Evolutionary conservation across 768 basidiomycete genomes (phyloP), one percentile per base, ranked within the genome.

Genomic region (Tricholoma flavovirens): DNA sequence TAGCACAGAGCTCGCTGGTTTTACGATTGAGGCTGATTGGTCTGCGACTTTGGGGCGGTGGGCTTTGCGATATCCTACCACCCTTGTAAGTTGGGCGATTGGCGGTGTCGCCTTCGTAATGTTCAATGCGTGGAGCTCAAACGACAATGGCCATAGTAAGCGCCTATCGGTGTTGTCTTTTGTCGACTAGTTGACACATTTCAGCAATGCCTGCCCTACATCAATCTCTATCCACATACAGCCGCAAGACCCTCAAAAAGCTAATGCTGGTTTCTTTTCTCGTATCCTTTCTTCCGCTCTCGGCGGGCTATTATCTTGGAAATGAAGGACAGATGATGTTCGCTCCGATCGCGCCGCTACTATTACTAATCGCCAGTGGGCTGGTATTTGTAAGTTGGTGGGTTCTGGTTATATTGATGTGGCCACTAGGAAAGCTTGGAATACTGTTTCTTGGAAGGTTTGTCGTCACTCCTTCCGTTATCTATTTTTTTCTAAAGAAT

Each of bases 41-140:
- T 74, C 76, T 68, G 75, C 80, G 9, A 90, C 87, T 1, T 56
- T 91, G 5, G 90, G 90, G 2, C 77, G 88, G 35, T 78, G 83
- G 67, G 83, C 84, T 1, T 73, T 84, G 15, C 77, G 96, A 21
- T 98, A 92, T 71, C 80, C 87, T 48, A 86, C 83, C 30, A 84
- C 85, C 2, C 62, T 90, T 0, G 73, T 86, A 3, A 79, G 80
- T 24, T 97, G 94, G 88, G 77, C 84, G 2, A 72, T 87, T 2
- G 92, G 88, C 4, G 69, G 91, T n/a, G 80, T 84, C 1, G 74
- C 80, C 4, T 60, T 89, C 14, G 63, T 86, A 0, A 54, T 88
- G 19, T 85, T 81, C 60, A 68, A 76, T 32, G 78, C 77, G 5
- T 84, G 81, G 82, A 67, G 66, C n/a, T 55, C 60, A 40, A 62